Conservation (phyloP, 2,329 filamentous ascomycete genomes). For the Chrysoporthe austroafricana region DNA sequence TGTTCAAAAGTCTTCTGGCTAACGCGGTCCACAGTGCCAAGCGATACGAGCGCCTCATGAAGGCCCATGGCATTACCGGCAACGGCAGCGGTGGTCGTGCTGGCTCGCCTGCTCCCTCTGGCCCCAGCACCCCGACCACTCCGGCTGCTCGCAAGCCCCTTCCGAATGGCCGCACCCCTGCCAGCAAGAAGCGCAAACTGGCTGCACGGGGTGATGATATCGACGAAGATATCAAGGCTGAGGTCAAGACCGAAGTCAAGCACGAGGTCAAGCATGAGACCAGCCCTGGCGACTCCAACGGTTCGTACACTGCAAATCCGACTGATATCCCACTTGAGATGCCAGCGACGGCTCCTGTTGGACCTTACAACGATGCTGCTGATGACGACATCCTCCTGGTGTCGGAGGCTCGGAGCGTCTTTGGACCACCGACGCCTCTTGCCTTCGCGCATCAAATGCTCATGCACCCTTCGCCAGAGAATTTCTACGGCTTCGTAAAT, state of each 20-base stretch:
- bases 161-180: constrained; percentile 8
- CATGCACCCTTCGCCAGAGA: constrained; percentile 16
- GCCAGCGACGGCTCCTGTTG: constrained; percentile 1
- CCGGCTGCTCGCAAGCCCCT: constrained; percentile 23
- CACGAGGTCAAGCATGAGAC: constrained; percentile 25
- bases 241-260: constrained; percentile 18
- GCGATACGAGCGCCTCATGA: constrained; percentile 69
- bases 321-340: background rate
- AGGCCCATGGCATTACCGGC: constrained; percentile 54
- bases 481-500: constrained; percentile 23
- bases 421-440: constrained; percentile 10
- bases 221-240: constrained; percentile 30
- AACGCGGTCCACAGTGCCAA: constrained; percentile 56
- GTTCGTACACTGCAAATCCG: constrained; percentile 26
- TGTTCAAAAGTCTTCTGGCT: background rate
- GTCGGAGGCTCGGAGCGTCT: constrained; percentile 13
- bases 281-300: constrained; percentile 28
- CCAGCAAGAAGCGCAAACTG: constrained; percentile 33
- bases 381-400: constrained; percentile 19
- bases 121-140: constrained; percentile 18
- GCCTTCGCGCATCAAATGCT: constrained; percentile 20
- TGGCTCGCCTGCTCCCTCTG: constrained; percentile 24
- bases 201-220: constrained; percentile 21
- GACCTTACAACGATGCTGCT: background rate
- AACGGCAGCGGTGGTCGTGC: constrained; percentile 32